Evolutionary conservation across 2,329 filamentous ascomycete species (phyloP), one percentile per base, ranked within the genome.

Genomic region (Fusarium phyllophilum): DNA sequence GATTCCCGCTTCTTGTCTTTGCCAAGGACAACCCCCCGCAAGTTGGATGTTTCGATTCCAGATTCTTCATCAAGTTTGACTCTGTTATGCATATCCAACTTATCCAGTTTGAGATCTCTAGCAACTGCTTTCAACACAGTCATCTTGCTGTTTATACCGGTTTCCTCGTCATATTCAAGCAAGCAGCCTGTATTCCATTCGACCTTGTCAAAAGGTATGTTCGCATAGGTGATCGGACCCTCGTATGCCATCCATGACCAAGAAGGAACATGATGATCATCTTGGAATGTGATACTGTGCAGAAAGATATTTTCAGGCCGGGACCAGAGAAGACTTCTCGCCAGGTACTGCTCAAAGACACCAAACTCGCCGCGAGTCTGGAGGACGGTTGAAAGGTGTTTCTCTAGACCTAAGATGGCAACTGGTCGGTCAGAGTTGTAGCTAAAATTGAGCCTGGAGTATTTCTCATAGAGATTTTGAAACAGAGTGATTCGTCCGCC

Each of bases 211-310:
- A 62, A 62, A 18, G 38, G 48, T 17, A 62, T 26, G 13, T 62
- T 39, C 8, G 49, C 24, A n/a, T 57, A 44, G 1, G 31, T 29
- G 18, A 62, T 62, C 8, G 49, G 38, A 3, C 59, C 49, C 10
- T 45, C 38, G 18, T 45, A 62, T 15, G 49, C 49, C 59, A 45
- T 62, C 59, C 59, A 62, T 22, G 59, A 62, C 59, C 59, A 62
- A 15, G 49, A 42, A 18, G 59, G 59, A 26, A 62, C 49, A 10
- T 8, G 8, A 17, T 11, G 9, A 14, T 10, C 11, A 8, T 17
- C 13, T 15, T 33, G 18, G 9, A 62, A 57, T 5, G 12, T 22
- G 24, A 62, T 62, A 12, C 15, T 33, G 3, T 34, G 11, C 20
- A 62, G 26, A 15, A 24, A 36, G 13, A 4, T 5, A 22, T 39